Percentiles rank a stretch among this genome's conserved stretches.
These are phyloP conservation scores for Voacanga thouarsii DNA, from an alignment of 257 asterid genomes.

Conservation along the genomic window DNA sequence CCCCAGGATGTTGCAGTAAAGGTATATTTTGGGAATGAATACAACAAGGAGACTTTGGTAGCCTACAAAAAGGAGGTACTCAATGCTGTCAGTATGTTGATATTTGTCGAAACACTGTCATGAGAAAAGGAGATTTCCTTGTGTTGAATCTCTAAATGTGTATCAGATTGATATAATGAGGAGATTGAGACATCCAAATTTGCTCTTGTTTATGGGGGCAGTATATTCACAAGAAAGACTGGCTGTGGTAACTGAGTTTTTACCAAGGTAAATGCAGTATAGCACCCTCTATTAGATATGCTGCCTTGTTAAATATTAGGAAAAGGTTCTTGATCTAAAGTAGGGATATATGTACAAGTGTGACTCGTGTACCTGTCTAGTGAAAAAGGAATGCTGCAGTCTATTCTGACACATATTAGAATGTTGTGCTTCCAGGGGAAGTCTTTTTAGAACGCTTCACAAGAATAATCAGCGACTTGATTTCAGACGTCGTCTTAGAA, in stretches of 20 bases:
- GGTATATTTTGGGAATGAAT: constrained; percentile 55
- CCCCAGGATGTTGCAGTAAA: constrained; percentile 78
- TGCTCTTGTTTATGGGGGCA: constrained; percentile 77
- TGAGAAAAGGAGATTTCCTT: not conserved
- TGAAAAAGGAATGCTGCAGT: not conserved
- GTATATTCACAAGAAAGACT: constrained; percentile 56
- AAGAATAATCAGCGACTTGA: constrained; percentile 53
- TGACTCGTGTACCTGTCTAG: not conserved
- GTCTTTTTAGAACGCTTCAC: constrained; percentile 65
- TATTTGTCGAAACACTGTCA: not conserved
- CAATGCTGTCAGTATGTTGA: constrained; percentile 3
- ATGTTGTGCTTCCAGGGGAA: constrained; percentile 54
- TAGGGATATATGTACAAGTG: not conserved
- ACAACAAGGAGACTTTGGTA: constrained; percentile 37
- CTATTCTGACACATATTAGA: constrained; percentile 3
- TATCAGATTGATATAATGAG: constrained; percentile 65
- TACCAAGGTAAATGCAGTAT: constrained; percentile 45
- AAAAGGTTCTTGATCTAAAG: not conserved
- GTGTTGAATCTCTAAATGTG: constrained; percentile 7
- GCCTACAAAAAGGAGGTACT: constrained; percentile 66
- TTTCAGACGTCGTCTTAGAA: constrained; percentile 55
- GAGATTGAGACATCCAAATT: constrained; percentile 75
- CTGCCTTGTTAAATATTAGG: not conserved
- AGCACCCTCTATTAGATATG: not conserved
- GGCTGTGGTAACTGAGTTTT: constrained; percentile 64